Evolutionary conservation across 257 asterid species (phyloP).

Genomic region (Solanum habrochaites): DNA sequence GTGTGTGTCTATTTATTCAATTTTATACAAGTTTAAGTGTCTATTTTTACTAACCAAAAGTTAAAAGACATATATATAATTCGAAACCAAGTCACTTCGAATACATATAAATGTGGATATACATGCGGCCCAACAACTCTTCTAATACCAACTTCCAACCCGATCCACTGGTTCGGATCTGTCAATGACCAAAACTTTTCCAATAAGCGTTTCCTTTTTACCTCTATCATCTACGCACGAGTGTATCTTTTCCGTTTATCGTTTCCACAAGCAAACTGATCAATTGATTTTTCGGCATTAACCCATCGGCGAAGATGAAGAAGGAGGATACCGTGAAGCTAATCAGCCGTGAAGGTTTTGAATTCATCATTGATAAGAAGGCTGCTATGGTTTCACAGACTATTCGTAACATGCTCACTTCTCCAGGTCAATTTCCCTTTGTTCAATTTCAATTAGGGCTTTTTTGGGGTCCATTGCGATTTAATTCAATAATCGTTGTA

Average conservation of each 20-base stretch:
- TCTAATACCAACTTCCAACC: not conserved
- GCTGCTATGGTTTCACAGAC: slow-evolving; percentile 99
- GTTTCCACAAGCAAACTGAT: not conserved
- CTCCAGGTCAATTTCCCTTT: slow-evolving; percentile 54
- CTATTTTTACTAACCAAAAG: too few species aligned
- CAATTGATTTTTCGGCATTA: not conserved
- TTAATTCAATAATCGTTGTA: not conserved
- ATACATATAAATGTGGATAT: not conserved
- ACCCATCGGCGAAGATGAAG: slow-evolving; percentile 22
- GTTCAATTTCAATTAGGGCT: not conserved
- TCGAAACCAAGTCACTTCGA: too few species aligned
- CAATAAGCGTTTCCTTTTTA: not conserved
- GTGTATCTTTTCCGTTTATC: not conserved
- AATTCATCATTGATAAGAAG: slow-evolving; percentile 70
- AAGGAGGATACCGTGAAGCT: slow-evolving; percentile 83
- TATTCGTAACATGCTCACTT: slow-evolving; percentile 97
- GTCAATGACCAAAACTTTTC: not conserved
- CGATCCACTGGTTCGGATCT: not conserved
- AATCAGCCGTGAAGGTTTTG: slow-evolving; percentile 94
- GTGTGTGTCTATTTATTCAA: too few species aligned
- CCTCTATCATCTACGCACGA: not conserved
- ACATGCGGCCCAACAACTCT: not conserved
- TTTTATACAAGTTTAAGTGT: too few species aligned
- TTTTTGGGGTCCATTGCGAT: not conserved
- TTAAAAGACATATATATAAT: too few species aligned